Conservation (phyloP, 352 stramenopile species). For the Pythium rhizo-oryzae region DNA sequence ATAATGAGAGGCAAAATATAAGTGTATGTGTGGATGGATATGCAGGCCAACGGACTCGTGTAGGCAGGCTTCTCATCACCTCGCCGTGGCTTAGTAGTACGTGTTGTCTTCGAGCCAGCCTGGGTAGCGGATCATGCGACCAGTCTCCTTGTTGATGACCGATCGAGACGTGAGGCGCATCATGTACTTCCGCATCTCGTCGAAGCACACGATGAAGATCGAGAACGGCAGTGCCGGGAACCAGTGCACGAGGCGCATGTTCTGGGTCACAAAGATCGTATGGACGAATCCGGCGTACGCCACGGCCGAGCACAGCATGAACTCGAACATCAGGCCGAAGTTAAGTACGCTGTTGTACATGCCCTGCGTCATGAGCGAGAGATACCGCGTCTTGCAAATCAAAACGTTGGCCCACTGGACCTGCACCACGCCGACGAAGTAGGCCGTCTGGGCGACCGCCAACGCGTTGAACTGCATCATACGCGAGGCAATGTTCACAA, state of each 20-base stretch:
- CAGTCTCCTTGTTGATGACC: constrained; percentile 75
- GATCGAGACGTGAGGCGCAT: constrained; percentile 83
- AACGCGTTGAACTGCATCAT: constrained; percentile 89
- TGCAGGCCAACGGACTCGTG: neutral
- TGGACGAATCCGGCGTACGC: constrained; percentile 86
- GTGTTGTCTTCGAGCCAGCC: constrained; percentile 91
- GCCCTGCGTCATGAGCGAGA: constrained; percentile 90
- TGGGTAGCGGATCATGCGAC: constrained; percentile 78
- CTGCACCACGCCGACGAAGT: constrained; percentile 86
- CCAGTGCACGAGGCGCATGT: constrained; percentile 91
- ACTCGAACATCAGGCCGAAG: constrained; percentile 94
- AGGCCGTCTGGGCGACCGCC: constrained; percentile 84
- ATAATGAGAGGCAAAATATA: neutral
- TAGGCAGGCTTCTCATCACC: neutral
- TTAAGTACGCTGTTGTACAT: constrained; percentile 94
- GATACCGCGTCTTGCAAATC: constrained; percentile 93
- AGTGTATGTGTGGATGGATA: constrained; percentile 4
- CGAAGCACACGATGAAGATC: constrained; percentile 88
- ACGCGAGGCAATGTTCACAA: constrained; percentile 86
- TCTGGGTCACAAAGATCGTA: constrained; percentile 82
- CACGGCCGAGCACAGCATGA: constrained; percentile 84
- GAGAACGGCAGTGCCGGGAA: constrained; percentile 90
- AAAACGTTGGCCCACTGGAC: constrained; percentile 92
- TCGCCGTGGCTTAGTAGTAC: constrained; percentile 72
- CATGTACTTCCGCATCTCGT: constrained; percentile 92